phyloP scores from a whole-genome alignment of 2,329 filamentous ascomycete species.

The Macrophomina tecta region DNA sequence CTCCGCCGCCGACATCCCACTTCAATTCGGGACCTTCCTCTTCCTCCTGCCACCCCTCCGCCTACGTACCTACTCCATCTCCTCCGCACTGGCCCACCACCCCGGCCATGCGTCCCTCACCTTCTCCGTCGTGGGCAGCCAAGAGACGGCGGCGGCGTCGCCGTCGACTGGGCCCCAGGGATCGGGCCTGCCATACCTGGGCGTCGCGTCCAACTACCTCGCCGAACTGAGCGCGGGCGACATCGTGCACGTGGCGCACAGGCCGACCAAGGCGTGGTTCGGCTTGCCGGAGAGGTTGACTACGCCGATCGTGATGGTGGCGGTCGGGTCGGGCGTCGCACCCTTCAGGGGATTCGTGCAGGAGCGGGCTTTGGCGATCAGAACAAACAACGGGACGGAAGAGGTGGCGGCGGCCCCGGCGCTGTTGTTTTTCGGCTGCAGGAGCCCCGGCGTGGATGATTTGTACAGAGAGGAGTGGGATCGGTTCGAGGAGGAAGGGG shows the following conservation, averaged over 20 bases:
- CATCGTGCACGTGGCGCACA: conserved; percentile 49
- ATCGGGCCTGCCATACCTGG: conserved; percentile 38
- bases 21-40: conserved; percentile 72
- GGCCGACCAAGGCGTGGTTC: conserved; percentile 49
- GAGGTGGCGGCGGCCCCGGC: conserved; percentile 61
- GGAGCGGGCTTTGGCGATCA: no score
- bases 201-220: conserved; percentile 53
- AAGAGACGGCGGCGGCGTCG: conserved; percentile 51
- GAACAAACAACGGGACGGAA: conserved; percentile 31
- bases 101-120: conserved; percentile 68
- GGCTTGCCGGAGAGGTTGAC: conserved; percentile 42
- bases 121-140: conserved; percentile 66
- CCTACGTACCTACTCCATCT: conserved; percentile 78
- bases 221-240: conserved; percentile 49
- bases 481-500: no score
- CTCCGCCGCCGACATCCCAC: conserved; percentile 47
- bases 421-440: conserved; percentile 70
- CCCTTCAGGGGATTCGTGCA: no score
- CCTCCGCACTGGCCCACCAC: conserved; percentile 64
- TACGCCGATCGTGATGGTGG: no score
- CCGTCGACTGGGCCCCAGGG: conserved; percentile 45
- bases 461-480: no score
- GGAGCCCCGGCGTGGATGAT: conserved; percentile 32
- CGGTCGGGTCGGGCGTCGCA: no score
- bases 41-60: conserved; percentile 79